phyloP scores from a whole-genome alignment of 2,329 filamentous ascomycete species.

The Penicillium sp. region DNA sequence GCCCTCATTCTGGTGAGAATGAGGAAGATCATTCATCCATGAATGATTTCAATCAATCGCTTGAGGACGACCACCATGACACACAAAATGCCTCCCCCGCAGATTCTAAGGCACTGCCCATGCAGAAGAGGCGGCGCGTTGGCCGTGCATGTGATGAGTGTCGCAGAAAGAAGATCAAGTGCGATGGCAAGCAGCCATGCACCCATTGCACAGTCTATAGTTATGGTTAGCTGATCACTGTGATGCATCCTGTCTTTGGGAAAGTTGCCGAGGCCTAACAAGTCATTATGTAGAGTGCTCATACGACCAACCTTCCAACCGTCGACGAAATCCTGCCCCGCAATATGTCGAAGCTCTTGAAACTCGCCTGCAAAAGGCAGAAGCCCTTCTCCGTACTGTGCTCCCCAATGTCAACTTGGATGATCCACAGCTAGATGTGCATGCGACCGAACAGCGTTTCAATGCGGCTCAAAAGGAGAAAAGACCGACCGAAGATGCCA shows the following conservation, averaged over 20 bases:
- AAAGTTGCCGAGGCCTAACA: slow-evolving; percentile 15
- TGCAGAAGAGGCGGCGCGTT: slow-evolving; percentile 73
- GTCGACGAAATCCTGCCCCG: slow-evolving; percentile 81
- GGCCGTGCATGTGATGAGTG: slow-evolving; percentile 80
- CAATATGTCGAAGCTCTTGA: slow-evolving; percentile 92
- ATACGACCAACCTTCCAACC: slow-evolving; percentile 91
- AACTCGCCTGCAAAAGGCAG: slow-evolving; percentile 74
- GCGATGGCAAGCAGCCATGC: slow-evolving; percentile 80
- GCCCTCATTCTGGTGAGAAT: slow-evolving; percentile 27
- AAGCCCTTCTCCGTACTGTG: slow-evolving; percentile 71
- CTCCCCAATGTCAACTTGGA: slow-evolving; percentile 81
- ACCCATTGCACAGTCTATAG: slow-evolving; percentile 98
- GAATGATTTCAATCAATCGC: slow-evolving; percentile 15
- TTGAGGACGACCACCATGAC: slow-evolving; percentile 19
- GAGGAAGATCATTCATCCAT: slow-evolving; percentile 29
- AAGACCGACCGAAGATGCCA: slow-evolving; percentile 13
- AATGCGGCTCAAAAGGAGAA: slow-evolving; percentile 45
- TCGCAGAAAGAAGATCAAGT: slow-evolving; percentile 82
- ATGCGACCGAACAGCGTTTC: slow-evolving; percentile 64
- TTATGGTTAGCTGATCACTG: slow-evolving; percentile 65
- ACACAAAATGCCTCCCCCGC: slow-evolving; percentile 23
- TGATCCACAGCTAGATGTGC: slow-evolving; percentile 76
- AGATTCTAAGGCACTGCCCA: slow-evolving; percentile 46
- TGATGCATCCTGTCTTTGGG: background rate
- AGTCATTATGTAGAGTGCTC: slow-evolving; percentile 68